These are phyloP conservation scores for Cyberlindnera mycetangii DNA, from an alignment of 805 yeast genomes.

Conservation along the genomic window DNA sequence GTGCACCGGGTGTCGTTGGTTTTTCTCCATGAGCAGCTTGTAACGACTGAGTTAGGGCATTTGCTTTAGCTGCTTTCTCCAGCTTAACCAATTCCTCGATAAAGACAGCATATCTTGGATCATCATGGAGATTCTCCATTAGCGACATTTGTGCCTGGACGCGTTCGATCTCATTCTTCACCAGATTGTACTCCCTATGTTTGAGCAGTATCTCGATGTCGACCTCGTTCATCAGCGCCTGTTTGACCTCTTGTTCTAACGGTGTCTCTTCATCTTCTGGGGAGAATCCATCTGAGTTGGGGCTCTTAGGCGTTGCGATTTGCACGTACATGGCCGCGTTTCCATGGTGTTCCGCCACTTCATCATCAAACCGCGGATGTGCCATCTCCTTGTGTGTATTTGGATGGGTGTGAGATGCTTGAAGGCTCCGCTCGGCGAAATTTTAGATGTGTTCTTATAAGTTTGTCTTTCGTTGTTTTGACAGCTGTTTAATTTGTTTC, in stretches of 20 bases:
- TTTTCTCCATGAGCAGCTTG: background rate
- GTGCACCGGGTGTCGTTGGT: background rate
- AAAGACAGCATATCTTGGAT: slow-evolving; percentile 33
- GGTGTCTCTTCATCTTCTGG: slow-evolving; percentile 21
- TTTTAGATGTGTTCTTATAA: background rate
- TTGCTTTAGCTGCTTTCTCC: slow-evolving; percentile 16
- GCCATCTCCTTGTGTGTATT: slow-evolving; percentile 3
- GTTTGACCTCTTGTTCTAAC: slow-evolving; percentile 27
- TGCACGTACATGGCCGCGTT: slow-evolving; percentile 29
- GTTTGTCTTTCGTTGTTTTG: background rate
- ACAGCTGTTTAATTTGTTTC: too few relatives aligned
- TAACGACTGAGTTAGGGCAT: background rate
- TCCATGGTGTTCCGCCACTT: slow-evolving; percentile 8
- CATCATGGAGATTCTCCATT: slow-evolving; percentile 41
- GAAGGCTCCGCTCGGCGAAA: too few relatives aligned
- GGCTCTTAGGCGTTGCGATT: slow-evolving; percentile 43
- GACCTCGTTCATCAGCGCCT: slow-evolving; percentile 41
- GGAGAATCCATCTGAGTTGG: slow-evolving; percentile 34
- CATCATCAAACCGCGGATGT: slow-evolving; percentile 11
- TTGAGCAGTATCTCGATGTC: slow-evolving; percentile 60
- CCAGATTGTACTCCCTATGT: slow-evolving; percentile 50
- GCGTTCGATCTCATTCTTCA: slow-evolving; percentile 52
- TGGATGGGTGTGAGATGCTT: background rate
- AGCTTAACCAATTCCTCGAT: slow-evolving; percentile 39
- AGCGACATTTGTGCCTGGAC: slow-evolving; percentile 57